Conservation (phyloP, 805 yeast genomes). For the Nakazawaea wyomingensis region DNA sequence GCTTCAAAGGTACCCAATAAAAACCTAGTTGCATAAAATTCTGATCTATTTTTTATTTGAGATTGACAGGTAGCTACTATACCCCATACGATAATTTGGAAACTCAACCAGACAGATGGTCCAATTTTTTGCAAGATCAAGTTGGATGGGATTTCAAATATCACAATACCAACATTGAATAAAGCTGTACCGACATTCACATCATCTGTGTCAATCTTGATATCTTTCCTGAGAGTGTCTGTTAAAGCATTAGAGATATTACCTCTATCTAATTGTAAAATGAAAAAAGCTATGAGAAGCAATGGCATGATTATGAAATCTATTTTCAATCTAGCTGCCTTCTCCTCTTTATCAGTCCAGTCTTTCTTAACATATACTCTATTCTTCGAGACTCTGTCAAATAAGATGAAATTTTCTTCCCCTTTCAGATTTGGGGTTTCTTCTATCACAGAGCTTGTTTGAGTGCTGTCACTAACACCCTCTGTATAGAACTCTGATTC, state of each 20-base stretch:
- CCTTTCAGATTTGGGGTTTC: neutral
- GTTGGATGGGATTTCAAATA: conserved; percentile 63
- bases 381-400: conserved; percentile 6
- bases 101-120: conserved; percentile 58
- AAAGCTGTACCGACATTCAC: conserved; percentile 57
- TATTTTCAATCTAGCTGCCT: conserved; percentile 13
- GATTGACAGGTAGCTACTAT: conserved; percentile 50
- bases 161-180: conserved; percentile 44
- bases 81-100: conserved; percentile 54
- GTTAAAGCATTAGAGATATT: conserved; percentile 54
- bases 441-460: neutral
- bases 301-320: conserved; percentile 17
- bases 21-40: conserved; percentile 45
- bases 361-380: conserved; percentile 12
- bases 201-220: conserved; percentile 49
- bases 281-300: conserved; percentile 21
- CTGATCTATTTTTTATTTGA: conserved; percentile 32
- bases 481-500: neutral
- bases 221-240: conserved; percentile 48
- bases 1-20: conserved; percentile 56
- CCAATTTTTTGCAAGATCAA: conserved; percentile 60
- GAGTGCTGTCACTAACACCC: neutral
- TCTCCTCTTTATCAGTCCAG: conserved; percentile 19
- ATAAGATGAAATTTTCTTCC: conserved; percentile 1
- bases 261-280: conserved; percentile 54